These are phyloP conservation scores for Sparassis latifolia DNA, from an alignment of 1,284 basidiomycete genomes.

Conservation along the genomic window DNA sequence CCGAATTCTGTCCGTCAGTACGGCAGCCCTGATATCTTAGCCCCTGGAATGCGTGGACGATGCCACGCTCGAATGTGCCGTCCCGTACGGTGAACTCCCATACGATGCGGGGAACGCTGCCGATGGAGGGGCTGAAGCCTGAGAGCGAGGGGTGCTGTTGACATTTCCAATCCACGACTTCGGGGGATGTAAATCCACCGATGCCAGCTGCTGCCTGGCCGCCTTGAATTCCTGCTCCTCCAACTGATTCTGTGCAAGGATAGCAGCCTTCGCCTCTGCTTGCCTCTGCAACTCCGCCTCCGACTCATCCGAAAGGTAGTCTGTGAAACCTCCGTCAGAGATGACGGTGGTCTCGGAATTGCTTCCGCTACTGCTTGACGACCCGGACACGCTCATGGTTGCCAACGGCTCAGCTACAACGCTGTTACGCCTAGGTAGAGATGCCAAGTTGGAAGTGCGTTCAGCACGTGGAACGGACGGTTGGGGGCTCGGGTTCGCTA, in stretches of 20 bases:
- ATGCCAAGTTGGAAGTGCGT: slow-evolving; percentile 6
- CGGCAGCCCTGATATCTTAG: slow-evolving; percentile 1
- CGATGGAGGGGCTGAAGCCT: slow-evolving; percentile 12
- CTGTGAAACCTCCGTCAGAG: slow-evolving; percentile 77
- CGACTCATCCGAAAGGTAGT: slow-evolving; percentile 79
- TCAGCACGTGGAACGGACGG: slow-evolving; percentile 3
- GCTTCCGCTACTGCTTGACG: slow-evolving; percentile 43
- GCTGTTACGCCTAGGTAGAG: slow-evolving; percentile 15
- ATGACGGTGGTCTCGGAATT: slow-evolving; percentile 70
- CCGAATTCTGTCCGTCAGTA: not conserved
- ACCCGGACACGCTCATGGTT: slow-evolving; percentile 36
- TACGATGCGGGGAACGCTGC: slow-evolving; percentile 10
- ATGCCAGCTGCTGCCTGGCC: slow-evolving; percentile 67
- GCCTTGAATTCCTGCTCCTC: slow-evolving; percentile 76
- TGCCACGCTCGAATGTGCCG: slow-evolving; percentile 10
- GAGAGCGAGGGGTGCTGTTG: slow-evolving; percentile 23
- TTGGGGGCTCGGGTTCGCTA: slow-evolving; percentile 11
- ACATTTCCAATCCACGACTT: slow-evolving; percentile 52
- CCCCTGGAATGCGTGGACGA: slow-evolving; percentile 13
- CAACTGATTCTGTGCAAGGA: slow-evolving; percentile 68
- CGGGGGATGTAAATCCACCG: slow-evolving; percentile 66
- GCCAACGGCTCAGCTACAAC: slow-evolving; percentile 33
- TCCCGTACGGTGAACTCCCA: not conserved
- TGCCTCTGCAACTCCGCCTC: slow-evolving; percentile 77
- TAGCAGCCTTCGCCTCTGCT: slow-evolving; percentile 66